Percentiles rank a stretch among this genome's conserved stretches.
These are phyloP conservation scores for Phytophthora constricta DNA, from an alignment of 352 stramenopile species.

Conservation along the genomic window DNA sequence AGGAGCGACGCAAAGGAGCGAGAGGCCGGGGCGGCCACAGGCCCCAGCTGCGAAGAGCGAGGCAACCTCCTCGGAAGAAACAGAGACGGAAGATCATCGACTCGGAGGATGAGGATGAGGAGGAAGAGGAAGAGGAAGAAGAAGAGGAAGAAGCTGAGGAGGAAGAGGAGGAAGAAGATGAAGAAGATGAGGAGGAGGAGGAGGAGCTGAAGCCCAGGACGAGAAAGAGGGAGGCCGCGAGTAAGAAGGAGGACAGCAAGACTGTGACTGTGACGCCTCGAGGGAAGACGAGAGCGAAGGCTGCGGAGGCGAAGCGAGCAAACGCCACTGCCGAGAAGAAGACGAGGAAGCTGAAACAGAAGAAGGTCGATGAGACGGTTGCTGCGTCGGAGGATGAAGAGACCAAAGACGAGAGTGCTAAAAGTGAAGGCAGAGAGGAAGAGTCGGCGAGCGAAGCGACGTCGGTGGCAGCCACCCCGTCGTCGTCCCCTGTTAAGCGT, in stretches of 20 bases:
- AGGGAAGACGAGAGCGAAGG: conserved; percentile 38
- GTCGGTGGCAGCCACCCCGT: conserved; percentile 36
- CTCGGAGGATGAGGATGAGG: conserved; percentile 43
- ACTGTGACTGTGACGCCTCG: conserved; percentile 23
- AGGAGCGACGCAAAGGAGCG: conserved; percentile 23
- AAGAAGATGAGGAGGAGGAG: conserved; percentile 29
- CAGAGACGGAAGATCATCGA: conserved; percentile 45
- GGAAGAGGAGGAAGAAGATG: conserved; percentile 31
- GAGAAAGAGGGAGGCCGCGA: conserved; percentile 11
- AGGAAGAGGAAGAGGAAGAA: conserved; percentile 31
- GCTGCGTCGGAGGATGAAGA: conserved; percentile 20
- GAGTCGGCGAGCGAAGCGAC: conserved; percentile 29
- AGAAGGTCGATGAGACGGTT: conserved; percentile 38
- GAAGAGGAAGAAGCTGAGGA: conserved; percentile 29
- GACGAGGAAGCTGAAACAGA: conserved; percentile 19
- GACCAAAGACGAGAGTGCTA: conserved; percentile 23
- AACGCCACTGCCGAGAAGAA: conserved; percentile 26
- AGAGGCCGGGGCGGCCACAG: conserved; percentile 24
- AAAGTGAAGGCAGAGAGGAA: conserved; percentile 28
- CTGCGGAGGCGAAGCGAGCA: conserved; percentile 2
- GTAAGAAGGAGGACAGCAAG: conserved; percentile 22
- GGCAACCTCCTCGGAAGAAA: conserved; percentile 39
- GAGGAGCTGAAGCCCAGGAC: conserved; percentile 20
- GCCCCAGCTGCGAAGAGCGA: conserved; percentile 30
- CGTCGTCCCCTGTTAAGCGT: conserved; percentile 47